A percentile compares a stretch with the other conserved stretches of the same genome.
Conservation (phyloP, 352 stramenopile genomes). For the Halophytophthora batemanensis region DNA sequence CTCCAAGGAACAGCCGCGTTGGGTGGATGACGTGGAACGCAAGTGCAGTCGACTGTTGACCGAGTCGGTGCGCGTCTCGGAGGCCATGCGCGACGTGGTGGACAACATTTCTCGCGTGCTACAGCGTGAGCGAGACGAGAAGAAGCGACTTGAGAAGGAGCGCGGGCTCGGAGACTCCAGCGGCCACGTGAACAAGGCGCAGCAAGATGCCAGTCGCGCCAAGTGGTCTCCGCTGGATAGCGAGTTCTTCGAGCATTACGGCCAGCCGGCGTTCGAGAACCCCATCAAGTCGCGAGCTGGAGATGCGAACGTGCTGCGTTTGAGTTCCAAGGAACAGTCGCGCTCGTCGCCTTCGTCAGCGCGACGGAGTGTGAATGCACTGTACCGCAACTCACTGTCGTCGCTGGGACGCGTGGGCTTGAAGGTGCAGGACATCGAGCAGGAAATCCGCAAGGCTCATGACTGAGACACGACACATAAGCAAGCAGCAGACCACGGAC, state of each 20-base stretch:
- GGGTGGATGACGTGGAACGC: slow-evolving; percentile 57
- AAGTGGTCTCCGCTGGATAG: slow-evolving; percentile 18
- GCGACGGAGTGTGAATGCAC: slow-evolving; percentile 20
- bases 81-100: slow-evolving; percentile 49
- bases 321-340: slow-evolving; percentile 12
- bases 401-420: slow-evolving; percentile 56
- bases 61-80: slow-evolving; percentile 54
- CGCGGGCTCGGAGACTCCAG: slow-evolving; percentile 8
- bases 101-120: slow-evolving; percentile 43
- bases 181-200: slow-evolving; percentile 19
- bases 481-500: too few species aligned
- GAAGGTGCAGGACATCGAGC: slow-evolving; percentile 71
- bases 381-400: slow-evolving; percentile 49
- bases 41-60: slow-evolving; percentile 49
- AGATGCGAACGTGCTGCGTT: too few species aligned
- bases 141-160: slow-evolving; percentile 34
- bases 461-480: too few species aligned
- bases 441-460: slow-evolving; percentile 40
- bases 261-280: slow-evolving; percentile 27
- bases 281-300: slow-evolving; percentile 28
- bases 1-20: slow-evolving; percentile 32
- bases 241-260: slow-evolving; percentile 16
- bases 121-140: slow-evolving; percentile 39
- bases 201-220: slow-evolving; percentile 12
- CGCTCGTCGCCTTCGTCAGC: slow-evolving; percentile 22